Evolutionary conservation across 148 eudicot genomes (phyloP), one percentile per base, ranked within the genome.

Genomic region (Fallopia convolvulus): DNA sequence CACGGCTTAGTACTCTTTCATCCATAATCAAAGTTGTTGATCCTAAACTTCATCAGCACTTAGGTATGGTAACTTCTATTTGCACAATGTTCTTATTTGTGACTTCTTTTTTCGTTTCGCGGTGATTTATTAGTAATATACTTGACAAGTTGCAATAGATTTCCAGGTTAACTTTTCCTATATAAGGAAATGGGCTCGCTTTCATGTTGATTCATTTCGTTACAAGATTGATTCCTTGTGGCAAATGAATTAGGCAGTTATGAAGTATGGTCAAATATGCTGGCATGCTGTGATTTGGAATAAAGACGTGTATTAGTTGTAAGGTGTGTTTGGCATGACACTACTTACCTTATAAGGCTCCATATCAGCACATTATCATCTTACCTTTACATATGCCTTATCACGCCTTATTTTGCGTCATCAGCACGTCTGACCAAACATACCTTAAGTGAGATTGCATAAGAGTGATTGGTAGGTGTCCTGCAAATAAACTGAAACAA

Each of bases 41-140:
- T 84, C 98, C 98, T n/a, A 94, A 90, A 84, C 95, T 94, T 77
- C 98, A 94, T 83, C 86, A 85, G 75, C 98, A 88, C 81, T 90
- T 94, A 74, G 98, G 98, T 94, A 94, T 80, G 91, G 53, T 26
- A 70, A 77, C 66, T 44, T 36, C 60, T 61, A 5, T 82, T 49
- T 77, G 26, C 75, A 20, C 30, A 61, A 70, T 49, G 44, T 63
- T 10, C 46, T 58, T 41, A 52, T n/a, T 74, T 2, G 26, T 9
- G 50, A 55, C 6, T 33, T 55, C 13, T 44, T 39, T 77, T 42
- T 26, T 26, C 30, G 30, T 26, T 26, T 26, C 30, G 30, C 0
- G 30, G 30, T 26, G 30, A 26, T 26, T 26, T 26, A 26, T 26
- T 26, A 26, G 30, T 26, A 26, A 26, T 26, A 26, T 26, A 26